Evolutionary conservation across 495 filamentous ascomycete genomes (phyloP).

Genomic region (Parachaetomium inaequale): DNA sequence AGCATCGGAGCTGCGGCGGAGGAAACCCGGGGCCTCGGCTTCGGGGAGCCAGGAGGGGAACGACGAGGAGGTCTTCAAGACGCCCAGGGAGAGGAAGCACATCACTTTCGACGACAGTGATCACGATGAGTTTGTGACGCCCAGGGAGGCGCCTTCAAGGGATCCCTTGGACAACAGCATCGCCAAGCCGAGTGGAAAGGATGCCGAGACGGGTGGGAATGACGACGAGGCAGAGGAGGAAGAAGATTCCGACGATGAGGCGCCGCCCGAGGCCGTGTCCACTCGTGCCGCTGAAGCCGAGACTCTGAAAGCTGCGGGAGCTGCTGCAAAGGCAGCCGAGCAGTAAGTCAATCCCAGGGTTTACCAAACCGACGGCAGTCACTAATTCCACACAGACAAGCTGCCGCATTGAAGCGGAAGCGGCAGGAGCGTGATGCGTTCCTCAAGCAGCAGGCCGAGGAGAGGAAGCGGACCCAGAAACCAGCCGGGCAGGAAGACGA

Average conservation of each 20-base stretch:
- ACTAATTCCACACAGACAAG: constrained; percentile 34
- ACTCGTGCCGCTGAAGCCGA: constrained; percentile 37
- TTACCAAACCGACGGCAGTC: background rate
- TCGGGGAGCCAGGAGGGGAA: constrained; percentile 20
- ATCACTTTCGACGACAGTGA: constrained; percentile 35
- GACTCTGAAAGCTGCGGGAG: constrained; percentile 34
- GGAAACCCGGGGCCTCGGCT: constrained; percentile 2
- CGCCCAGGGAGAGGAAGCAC: constrained; percentile 25
- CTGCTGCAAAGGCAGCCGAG: constrained; percentile 40
- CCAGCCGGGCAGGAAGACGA: constrained; percentile 8
- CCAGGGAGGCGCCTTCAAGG: constrained; percentile 30
- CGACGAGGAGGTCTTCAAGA: constrained; percentile 28
- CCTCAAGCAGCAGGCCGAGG: constrained; percentile 45
- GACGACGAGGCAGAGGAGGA: constrained; percentile 37
- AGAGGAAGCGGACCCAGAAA: constrained; percentile 33
- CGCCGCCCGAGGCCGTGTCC: constrained; percentile 45
- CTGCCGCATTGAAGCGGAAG: constrained; percentile 42
- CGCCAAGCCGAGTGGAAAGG: constrained; percentile 21
- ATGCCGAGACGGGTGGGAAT: constrained; percentile 27
- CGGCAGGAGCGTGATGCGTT: constrained; percentile 45
- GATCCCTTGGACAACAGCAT: constrained; percentile 27
- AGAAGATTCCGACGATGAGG: constrained; percentile 43
- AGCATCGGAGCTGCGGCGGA: constrained; percentile 14
- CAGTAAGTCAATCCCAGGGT: constrained; percentile 28
- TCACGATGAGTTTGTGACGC: constrained; percentile 34